Conservation (phyloP, 2,329 filamentous ascomycete species). For the Xylariaceae sp. region DNA sequence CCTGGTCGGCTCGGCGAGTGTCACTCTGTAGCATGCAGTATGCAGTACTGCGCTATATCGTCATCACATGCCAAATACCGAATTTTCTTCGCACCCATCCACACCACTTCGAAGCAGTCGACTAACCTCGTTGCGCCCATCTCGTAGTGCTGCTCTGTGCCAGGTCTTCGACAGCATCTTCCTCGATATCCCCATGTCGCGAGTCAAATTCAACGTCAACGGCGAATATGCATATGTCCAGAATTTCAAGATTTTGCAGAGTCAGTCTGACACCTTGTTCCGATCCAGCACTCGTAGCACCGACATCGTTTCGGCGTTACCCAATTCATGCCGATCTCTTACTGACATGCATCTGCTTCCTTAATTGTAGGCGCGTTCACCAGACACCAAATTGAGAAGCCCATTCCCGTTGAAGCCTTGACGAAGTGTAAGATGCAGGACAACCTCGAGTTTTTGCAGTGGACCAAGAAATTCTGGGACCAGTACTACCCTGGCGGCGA, state of each 20-base stretch:
- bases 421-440: conserved; percentile 99
- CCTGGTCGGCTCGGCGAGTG: neutral
- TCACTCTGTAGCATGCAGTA: neutral
- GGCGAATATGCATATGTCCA: conserved; percentile 95
- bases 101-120: neutral
- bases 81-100: too few species aligned
- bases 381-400: conserved; percentile 82
- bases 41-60: neutral
- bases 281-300: neutral
- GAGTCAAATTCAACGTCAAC: conserved; percentile 98
- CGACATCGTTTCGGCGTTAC: neutral
- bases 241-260: conserved; percentile 97
- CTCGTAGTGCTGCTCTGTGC: conserved; percentile 78
- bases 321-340: neutral
- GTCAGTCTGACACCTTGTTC: conserved; percentile 47
- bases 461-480: conserved; percentile 95
- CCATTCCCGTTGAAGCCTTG: conserved; percentile 79
- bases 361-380: conserved; percentile 64
- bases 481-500: conserved; percentile 96
- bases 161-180: conserved; percentile 99
- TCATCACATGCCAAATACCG: neutral
- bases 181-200: conserved; percentile 87
- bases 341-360: neutral
- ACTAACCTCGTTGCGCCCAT: conserved; percentile 21
- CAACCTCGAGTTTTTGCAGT: conserved; percentile 98